These are phyloP conservation scores for Orbilia javanica DNA, from an alignment of 2,329 filamentous ascomycete species.

Conservation along the genomic window DNA sequence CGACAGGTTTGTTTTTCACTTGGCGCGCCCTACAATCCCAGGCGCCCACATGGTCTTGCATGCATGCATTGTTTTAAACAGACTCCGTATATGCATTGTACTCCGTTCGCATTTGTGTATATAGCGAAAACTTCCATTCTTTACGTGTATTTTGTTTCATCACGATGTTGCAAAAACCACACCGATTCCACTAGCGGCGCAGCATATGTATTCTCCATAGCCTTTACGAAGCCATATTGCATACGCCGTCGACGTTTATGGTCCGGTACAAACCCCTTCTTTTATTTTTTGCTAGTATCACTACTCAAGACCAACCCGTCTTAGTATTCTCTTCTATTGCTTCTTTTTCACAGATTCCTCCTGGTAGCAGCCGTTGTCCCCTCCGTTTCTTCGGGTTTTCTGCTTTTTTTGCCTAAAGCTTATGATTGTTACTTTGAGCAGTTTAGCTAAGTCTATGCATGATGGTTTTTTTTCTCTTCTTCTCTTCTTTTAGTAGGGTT, in stretches of 20 bases:
- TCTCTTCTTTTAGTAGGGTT: neutral
- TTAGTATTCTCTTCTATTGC: neutral
- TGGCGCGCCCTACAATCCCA: neutral
- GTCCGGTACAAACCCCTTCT: conserved; percentile 32
- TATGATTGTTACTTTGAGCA: conserved; percentile 25
- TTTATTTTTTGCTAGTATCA: conserved; percentile 10
- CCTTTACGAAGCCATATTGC: conserved; percentile 9
- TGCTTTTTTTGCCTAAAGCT: conserved; percentile 15
- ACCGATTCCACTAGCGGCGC: conserved; percentile 17
- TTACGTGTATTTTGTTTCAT: conserved; percentile 36
- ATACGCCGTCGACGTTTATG: conserved; percentile 31
- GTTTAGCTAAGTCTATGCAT: conserved; percentile 48
- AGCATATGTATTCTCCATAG: conserved; percentile 24
- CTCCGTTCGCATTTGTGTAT: conserved; percentile 41
- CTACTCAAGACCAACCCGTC: neutral
- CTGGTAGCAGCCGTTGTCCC: conserved; percentile 10
- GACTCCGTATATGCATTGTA: conserved; percentile 33
- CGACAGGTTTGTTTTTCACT: conserved; percentile 30
- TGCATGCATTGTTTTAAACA: conserved; percentile 12
- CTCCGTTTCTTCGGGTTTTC: neutral
- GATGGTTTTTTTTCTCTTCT: conserved; percentile 8
- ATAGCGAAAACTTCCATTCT: conserved; percentile 51
- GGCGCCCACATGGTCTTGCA: conserved; percentile 11
- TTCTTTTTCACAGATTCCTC: conserved; percentile 4
- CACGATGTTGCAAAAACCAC: conserved; percentile 7